A percentile compares a stretch with the other conserved stretches of the same genome.
phyloP scores from a whole-genome alignment of 1,284 basidiomycete species.

The Austroboletus novae-zelandiae region DNA sequence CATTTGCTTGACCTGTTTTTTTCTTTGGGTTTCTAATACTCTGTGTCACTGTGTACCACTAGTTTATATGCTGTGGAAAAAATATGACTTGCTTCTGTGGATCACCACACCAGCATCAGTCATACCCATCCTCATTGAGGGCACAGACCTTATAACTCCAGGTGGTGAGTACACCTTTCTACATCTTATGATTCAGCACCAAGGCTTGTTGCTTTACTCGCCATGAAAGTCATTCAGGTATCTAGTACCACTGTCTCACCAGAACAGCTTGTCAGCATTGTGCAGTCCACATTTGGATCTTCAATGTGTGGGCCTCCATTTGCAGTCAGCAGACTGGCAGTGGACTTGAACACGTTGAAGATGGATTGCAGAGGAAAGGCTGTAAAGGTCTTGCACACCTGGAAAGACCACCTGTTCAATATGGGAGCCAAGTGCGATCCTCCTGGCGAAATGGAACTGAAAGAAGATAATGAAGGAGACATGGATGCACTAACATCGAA shows the following conservation, averaged over 20 bases:
- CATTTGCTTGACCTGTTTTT: not conserved
- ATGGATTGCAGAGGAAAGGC: conserved; percentile 68
- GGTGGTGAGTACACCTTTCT: conserved; percentile 51
- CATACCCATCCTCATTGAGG: conserved; percentile 62
- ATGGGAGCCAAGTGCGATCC: conserved; percentile 59
- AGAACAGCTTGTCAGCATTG: conserved; percentile 58
- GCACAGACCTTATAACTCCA: conserved; percentile 79
- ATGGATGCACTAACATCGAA: conserved; percentile 6
- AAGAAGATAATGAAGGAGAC: conserved; percentile 20
- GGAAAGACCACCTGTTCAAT: conserved; percentile 71
- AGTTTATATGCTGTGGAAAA: conserved; percentile 78
- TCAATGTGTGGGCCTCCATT: conserved; percentile 49
- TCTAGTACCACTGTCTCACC: conserved; percentile 37
- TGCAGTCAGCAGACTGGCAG: conserved; percentile 68
- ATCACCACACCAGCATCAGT: conserved; percentile 64
- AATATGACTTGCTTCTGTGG: conserved; percentile 57
- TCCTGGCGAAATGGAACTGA: conserved; percentile 40
- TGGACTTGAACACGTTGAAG: conserved; percentile 46
- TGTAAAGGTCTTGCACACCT: conserved; percentile 63
- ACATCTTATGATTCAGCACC: too few relatives aligned
- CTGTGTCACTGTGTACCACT: not conserved
- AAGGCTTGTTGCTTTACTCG: too few relatives aligned
- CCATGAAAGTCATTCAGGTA: conserved; percentile 52
- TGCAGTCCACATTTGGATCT: conserved; percentile 42
- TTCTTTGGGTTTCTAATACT: too few relatives aligned